Evolutionary conservation across 108 stramenopile species (phyloP).

Genomic region (Skeletonema potamos): DNA sequence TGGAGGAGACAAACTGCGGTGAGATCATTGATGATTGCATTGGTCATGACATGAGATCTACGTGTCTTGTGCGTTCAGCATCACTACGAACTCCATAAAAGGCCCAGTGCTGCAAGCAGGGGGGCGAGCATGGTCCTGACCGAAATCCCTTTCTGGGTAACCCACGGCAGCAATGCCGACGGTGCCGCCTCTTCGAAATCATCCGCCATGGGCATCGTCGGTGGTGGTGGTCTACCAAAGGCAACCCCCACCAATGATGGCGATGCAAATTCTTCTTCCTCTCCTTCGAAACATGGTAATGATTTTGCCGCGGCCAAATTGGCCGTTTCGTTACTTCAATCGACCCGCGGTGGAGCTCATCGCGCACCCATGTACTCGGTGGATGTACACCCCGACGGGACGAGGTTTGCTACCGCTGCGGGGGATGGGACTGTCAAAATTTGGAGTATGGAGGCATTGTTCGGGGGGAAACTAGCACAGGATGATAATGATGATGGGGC

Average conservation of each 20-base stretch:
- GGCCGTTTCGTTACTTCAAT: conserved; percentile 48
- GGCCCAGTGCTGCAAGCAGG: too few species aligned
- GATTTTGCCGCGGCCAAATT: conserved; percentile 42
- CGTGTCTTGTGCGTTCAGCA: too few species aligned
- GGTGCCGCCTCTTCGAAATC: background rate
- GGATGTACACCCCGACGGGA: conserved; percentile 72
- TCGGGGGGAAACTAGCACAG: conserved; percentile 29
- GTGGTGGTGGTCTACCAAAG: conserved; percentile 4
- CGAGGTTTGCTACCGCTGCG: conserved; percentile 78
- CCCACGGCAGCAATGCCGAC: conserved; percentile 43
- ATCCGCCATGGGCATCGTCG: background rate
- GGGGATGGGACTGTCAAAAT: conserved; percentile 85
- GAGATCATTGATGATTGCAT: too few species aligned
- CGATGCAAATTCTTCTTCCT: background rate
- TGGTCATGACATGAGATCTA: too few species aligned
- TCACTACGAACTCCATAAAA: too few species aligned
- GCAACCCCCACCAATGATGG: conserved; percentile 8
- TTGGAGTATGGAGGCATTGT: conserved; percentile 65
- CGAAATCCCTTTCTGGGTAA: conserved; percentile 70
- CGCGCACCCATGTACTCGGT: conserved; percentile 74
- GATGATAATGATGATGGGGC: conserved; percentile 14
- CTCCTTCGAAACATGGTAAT: background rate
- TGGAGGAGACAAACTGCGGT: too few species aligned
- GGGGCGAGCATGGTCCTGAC: conserved; percentile 76
- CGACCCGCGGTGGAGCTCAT: conserved; percentile 33